Evolutionary conservation across 1,284 basidiomycete species (phyloP).

Genomic region (Phenoliferia sp.): DNA sequence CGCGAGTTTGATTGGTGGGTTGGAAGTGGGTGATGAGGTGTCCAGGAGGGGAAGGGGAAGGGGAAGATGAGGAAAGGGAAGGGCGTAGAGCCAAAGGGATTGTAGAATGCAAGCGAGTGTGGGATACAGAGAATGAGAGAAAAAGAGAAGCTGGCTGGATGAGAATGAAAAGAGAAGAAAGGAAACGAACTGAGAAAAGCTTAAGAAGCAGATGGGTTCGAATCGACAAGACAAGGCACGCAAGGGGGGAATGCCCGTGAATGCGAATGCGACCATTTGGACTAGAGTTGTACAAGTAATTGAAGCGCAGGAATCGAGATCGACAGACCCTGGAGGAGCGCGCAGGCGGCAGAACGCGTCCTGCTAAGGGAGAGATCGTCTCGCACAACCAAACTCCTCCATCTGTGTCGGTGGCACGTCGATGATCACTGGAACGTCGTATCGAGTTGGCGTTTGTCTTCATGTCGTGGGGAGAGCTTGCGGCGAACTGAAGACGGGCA

Average conservation of each 20-base stretch:
- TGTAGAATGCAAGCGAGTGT: not conserved
- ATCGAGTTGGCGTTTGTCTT: too few relatives aligned
- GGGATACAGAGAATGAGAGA: not conserved
- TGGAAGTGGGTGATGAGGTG: not conserved
- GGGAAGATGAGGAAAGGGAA: not conserved
- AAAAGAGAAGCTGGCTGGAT: not conserved
- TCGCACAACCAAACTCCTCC: too few relatives aligned
- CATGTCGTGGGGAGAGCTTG: too few relatives aligned
- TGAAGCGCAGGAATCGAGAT: too few relatives aligned
- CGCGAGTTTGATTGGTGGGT: not conserved
- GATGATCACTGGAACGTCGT: too few relatives aligned
- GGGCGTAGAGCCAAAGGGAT: not conserved
- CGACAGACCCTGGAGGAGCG: too few relatives aligned
- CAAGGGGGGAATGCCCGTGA: not conserved
- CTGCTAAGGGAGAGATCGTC: too few relatives aligned
- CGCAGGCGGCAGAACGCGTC: too few relatives aligned
- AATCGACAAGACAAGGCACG: not conserved
- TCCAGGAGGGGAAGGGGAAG: not conserved
- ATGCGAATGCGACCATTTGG: too few relatives aligned
- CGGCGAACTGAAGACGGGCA: too few relatives aligned
- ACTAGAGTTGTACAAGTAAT: too few relatives aligned
- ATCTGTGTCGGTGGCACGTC: too few relatives aligned
- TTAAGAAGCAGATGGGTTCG: not conserved
- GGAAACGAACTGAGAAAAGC: not conserved
- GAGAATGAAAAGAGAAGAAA: not conserved